phyloP scores from a whole-genome alignment of 139 green algal species.

The Micractinium conductrix region DNA sequence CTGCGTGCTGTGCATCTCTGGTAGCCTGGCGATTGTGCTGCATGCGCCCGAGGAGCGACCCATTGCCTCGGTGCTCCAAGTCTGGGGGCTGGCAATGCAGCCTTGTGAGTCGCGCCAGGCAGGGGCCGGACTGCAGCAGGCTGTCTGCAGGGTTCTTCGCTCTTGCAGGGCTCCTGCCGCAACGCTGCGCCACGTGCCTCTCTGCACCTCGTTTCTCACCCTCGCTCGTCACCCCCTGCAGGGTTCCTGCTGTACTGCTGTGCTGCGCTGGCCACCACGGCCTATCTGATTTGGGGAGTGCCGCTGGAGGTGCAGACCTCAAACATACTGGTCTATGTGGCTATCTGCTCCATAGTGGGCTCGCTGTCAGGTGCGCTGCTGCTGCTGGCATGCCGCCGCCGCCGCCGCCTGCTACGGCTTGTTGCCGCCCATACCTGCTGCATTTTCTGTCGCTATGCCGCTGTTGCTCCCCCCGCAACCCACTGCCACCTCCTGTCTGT shows the following conservation, averaged over 20 bases:
- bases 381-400: neutral
- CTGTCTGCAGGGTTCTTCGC: too few relatives aligned
- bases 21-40: conserved; percentile 89
- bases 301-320: conserved; percentile 67
- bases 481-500: too few relatives aligned
- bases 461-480: neutral
- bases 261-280: conserved; percentile 56
- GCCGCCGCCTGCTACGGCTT: neutral
- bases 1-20: conserved; percentile 93
- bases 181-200: too few relatives aligned
- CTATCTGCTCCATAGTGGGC: conserved; percentile 94
- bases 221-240: conserved; percentile 46
- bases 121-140: too few relatives aligned
- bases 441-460: too few relatives aligned
- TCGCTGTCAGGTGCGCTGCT: conserved; percentile 68
- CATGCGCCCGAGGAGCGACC: conserved; percentile 88
- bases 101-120: conserved; percentile 67
- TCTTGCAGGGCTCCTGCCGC: too few relatives aligned
- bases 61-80: conserved; percentile 79
- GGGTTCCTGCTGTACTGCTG: conserved; percentile 88
- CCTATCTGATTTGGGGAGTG: conserved; percentile 74
- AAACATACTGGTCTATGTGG: conserved; percentile 94
- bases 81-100: conserved; percentile 87
- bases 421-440: too few relatives aligned
- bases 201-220: too few relatives aligned